Evolutionary conservation across 768 basidiomycete genomes (phyloP), one percentile per base, ranked within the genome.

Genomic region (Amanita rimosa): DNA sequence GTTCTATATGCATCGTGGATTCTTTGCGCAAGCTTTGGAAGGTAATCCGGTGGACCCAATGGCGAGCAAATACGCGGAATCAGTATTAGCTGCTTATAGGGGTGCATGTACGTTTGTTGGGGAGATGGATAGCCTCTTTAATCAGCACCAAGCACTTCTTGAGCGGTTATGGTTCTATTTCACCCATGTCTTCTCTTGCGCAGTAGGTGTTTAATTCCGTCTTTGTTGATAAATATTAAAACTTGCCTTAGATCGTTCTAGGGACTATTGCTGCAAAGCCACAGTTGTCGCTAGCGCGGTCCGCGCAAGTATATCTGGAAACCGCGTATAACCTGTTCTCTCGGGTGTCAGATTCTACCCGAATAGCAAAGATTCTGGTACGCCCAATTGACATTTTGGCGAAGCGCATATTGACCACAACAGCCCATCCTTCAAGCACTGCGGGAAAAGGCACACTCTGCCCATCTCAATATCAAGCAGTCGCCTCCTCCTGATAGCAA

Each of bases 1-100:
- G 24, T 82, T 85, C 57, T 84, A 84, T 55, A 79, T 85, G 71
- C 82, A 85, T 61, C 73, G 83, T 42, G 81, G 81, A 5, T 85
- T 80, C 67, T 85, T 85, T 57, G 82, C 81, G 1, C 76, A 78
- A 49, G 81, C 82, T 0, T 60, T 85, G 48, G 79, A 81, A 55
- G 81, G 83, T 52, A 72, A 62, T 49, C 75, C 79, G 0, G 64
- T 61, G 6, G 82, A 85, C 59, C 81, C 81, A 4, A 76, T 84
- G 66, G 76, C 79, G 3, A 80, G 79, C 67, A 82, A 76, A 58
- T 85, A 78, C 57, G 75, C 76, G 3, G 76, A 71, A 16, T 84
- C 82, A 3, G 81, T 84, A 4, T 62, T 85, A 43, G 79, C 82
- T 1, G 82, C 80, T 1, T 82, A 84, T 61, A 71, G 67, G n/a